Percentiles rank a stretch among this genome's conserved stretches.
phyloP scores from a whole-genome alignment of 2,329 filamentous ascomycete genomes.

The Neofusicoccum umdonicola region DNA sequence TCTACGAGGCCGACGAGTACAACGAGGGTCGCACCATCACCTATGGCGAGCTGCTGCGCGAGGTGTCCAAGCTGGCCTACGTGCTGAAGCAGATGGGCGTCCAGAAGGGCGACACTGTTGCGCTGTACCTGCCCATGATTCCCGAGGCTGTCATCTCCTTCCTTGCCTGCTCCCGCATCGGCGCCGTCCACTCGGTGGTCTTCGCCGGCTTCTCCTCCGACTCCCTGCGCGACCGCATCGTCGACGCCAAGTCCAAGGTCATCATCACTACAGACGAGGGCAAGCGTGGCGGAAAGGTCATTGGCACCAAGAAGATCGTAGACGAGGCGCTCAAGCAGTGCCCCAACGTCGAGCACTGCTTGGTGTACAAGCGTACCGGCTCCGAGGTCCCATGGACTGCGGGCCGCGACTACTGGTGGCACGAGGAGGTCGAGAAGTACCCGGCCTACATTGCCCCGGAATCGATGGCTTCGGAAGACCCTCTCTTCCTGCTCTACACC shows the following conservation, averaged over 20 bases:
- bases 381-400: slow-evolving; percentile 87
- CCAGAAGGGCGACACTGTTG: slow-evolving; percentile 94
- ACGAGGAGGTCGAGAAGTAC: slow-evolving; percentile 97
- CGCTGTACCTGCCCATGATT: slow-evolving; percentile 98
- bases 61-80: slow-evolving; percentile 85
- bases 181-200: slow-evolving; percentile 93
- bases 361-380: slow-evolving; percentile 94
- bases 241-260: slow-evolving; percentile 86
- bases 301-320: slow-evolving; percentile 98
- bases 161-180: slow-evolving; percentile 86
- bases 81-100: slow-evolving; percentile 94
- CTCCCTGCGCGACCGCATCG: slow-evolving; percentile 89
- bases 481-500: slow-evolving; percentile 95
- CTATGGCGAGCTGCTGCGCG: slow-evolving; percentile 86
- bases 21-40: slow-evolving; percentile 84
- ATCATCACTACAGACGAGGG: slow-evolving; percentile 98
- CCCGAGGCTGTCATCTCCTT: slow-evolving; percentile 91
- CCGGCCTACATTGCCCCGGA: slow-evolving; percentile 88
- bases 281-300: slow-evolving; percentile 94
- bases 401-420: slow-evolving; percentile 95
- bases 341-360: slow-evolving; percentile 77
- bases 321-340: slow-evolving; percentile 97
- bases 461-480: slow-evolving; percentile 88
- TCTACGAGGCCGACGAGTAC: slow-evolving; percentile 96
- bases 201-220: slow-evolving; percentile 98